Conservation (phyloP, 208 protist species). For the Trypanosoma scelopori region DNA sequence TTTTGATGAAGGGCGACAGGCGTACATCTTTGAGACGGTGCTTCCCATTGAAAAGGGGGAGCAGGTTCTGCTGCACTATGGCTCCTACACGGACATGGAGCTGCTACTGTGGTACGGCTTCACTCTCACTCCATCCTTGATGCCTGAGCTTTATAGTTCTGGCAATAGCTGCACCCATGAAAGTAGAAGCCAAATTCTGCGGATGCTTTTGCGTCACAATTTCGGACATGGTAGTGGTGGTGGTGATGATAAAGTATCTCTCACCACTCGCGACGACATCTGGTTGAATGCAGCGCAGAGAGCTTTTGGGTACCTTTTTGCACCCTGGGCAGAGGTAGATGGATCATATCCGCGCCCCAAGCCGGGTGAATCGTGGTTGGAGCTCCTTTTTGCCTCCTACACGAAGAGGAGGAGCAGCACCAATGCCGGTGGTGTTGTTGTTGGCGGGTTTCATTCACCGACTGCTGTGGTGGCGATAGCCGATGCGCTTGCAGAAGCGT, state of each 20-base stretch:
- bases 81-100: slow-evolving; percentile 85
- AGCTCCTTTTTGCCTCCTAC: slow-evolving; percentile 44
- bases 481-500: slow-evolving; percentile 13
- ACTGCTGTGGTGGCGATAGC: slow-evolving; percentile 20
- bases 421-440: slow-evolving; percentile 19
- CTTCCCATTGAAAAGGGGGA: slow-evolving; percentile 38
- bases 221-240: neutral
- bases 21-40: slow-evolving; percentile 62
- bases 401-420: slow-evolving; percentile 5
- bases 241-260: slow-evolving; percentile 6
- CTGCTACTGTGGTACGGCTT: slow-evolving; percentile 92
- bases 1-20: slow-evolving; percentile 27
- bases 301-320: slow-evolving; percentile 59
- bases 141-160: slow-evolving; percentile 29
- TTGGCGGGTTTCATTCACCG: slow-evolving; percentile 1
- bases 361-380: slow-evolving; percentile 42
- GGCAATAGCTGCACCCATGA: neutral
- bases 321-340: slow-evolving; percentile 60
- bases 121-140: slow-evolving; percentile 59
- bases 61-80: slow-evolving; percentile 85
- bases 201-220: slow-evolving; percentile 13
- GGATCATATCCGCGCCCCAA: slow-evolving; percentile 45
- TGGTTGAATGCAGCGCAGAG: slow-evolving; percentile 47
- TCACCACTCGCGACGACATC: slow-evolving; percentile 17
- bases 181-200: slow-evolving; percentile 8